These are phyloP conservation scores for Scorias spongiosa DNA, from an alignment of 2,329 filamentous ascomycete species.

Conservation along the genomic window DNA sequence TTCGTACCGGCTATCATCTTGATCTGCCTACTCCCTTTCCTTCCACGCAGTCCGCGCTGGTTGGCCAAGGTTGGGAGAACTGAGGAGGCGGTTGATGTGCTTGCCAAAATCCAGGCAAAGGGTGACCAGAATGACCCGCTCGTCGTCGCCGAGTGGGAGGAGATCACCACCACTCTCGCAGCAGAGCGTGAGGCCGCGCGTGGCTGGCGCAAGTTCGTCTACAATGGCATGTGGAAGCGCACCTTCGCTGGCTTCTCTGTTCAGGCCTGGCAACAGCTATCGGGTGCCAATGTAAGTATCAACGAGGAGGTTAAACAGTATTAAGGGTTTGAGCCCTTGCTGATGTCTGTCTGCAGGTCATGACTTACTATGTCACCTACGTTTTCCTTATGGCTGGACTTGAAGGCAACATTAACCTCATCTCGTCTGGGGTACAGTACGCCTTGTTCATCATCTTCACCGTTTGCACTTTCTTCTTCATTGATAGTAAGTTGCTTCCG, in stretches of 20 bases:
- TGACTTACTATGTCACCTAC: conserved; percentile 46
- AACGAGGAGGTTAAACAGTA: background rate
- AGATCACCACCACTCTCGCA: conserved; percentile 27
- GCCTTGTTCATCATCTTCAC: conserved; percentile 29
- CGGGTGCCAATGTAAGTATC: conserved; percentile 16
- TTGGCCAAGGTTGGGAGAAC: conserved; percentile 31
- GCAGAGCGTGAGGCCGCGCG: conserved; percentile 24
- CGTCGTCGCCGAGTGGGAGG: conserved; percentile 34
- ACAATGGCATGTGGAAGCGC: conserved; percentile 43
- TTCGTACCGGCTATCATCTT: conserved; percentile 31
- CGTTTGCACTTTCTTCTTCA: conserved; percentile 25
- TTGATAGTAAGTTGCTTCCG: conserved; percentile 14
- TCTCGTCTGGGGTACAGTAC: conserved; percentile 26
- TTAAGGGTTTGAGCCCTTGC: background rate
- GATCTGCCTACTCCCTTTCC: conserved; percentile 29
- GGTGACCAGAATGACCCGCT: conserved; percentile 31
- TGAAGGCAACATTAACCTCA: conserved; percentile 33
- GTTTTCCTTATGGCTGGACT: conserved; percentile 46
- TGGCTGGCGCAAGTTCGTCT: conserved; percentile 31
- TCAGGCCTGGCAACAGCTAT: conserved; percentile 41
- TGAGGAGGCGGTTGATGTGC: conserved; percentile 29
- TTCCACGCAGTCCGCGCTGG: conserved; percentile 34
- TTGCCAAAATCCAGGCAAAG: conserved; percentile 31
- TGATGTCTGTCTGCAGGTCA: conserved; percentile 19
- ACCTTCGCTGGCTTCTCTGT: conserved; percentile 41